Base-by-base conservation (phyloP, 2,329 filamentous ascomycete species). In the Calcarisporium arbuscula region DNA sequence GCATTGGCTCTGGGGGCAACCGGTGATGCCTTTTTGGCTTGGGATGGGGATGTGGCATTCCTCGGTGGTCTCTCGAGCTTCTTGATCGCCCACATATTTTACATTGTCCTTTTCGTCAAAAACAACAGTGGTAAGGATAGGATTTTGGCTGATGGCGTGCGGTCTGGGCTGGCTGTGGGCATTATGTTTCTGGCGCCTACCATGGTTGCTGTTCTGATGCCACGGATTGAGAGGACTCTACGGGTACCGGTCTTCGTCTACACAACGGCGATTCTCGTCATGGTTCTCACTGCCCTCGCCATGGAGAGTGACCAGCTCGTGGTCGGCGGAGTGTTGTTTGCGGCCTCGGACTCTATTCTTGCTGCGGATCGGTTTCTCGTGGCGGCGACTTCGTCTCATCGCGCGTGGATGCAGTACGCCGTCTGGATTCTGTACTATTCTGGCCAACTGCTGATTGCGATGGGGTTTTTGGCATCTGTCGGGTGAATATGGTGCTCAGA, bases 11-110 rank as follows among this genome's bases (percentile, higher is more conserved):
- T 60, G 19, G 52, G 55, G 6, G 44, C 57, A 2, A 10, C 51
- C 5, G 59, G 59, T n/a, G 59, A 62, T 23, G 53, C 53, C 4
- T 59, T 60, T 36, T 51, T 62, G 5, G 53, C 59, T 2, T 57
- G 51, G 52, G 17, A 31, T 12, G 50, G 51, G 26, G 55, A 60
- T 7, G 28, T 22, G 2, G 47, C 48, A 5, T 62, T 61, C 30
- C 45, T 60, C 2, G 33, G 44, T 22, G 58, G 58, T 4, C 50
- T 62, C 2, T 36, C 34, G 6, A 56, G 52, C 45, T 62, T 62
- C 37, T 38, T 62, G 8, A 34, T 42, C 12, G 52, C 57, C 1
- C 59, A 61, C 38, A 9, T 57, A 2, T 45, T 58, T 15, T 62
- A 62, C 44, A 50, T 56, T 12, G 33, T 19, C 3, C 32, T 58